Percentiles rank a stretch among this genome's conserved stretches.
Evolutionary conservation across 208 protist genomes (phyloP).

Genomic region (Crithidia sp.): DNA sequence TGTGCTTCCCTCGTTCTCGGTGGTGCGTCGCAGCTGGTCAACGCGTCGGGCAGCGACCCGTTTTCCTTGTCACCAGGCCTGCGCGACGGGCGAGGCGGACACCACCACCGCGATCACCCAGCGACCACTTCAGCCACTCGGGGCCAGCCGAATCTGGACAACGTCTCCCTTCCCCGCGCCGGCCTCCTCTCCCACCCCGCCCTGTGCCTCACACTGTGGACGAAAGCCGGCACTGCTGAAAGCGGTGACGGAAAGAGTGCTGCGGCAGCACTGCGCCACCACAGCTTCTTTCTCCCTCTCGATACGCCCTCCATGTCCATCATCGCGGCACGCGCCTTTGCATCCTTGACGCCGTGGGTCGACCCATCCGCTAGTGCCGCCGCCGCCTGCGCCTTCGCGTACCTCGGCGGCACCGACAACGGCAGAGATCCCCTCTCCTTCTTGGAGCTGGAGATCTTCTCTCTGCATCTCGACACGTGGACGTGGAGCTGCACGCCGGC

Average conservation of each 20-base stretch:
- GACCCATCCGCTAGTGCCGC: slow-evolving; percentile 11
- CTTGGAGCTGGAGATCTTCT: slow-evolving; percentile 54
- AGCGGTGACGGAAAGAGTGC: not conserved
- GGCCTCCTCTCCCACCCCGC: slow-evolving; percentile 32
- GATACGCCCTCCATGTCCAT: slow-evolving; percentile 32
- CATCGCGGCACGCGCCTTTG: slow-evolving; percentile 51
- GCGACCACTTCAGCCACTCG: too few relatives aligned
- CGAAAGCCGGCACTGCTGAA: not conserved
- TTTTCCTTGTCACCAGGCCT: not conserved
- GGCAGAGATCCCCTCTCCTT: slow-evolving; percentile 56
- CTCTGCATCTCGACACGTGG: slow-evolving; percentile 40
- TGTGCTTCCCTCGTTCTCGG: slow-evolving; percentile 33
- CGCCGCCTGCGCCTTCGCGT: slow-evolving; percentile 43
- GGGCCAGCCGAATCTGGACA: slow-evolving; percentile 13
- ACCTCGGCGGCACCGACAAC: slow-evolving; percentile 73
- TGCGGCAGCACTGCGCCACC: slow-evolving; percentile 17
- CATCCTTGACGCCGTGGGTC: slow-evolving; percentile 64
- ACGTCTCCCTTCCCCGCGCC: slow-evolving; percentile 2
- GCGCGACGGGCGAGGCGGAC: not conserved
- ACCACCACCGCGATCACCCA: too few relatives aligned
- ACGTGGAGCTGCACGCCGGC: slow-evolving; percentile 24
- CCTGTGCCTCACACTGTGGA: slow-evolving; percentile 32
- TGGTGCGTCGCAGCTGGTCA: slow-evolving; percentile 24
- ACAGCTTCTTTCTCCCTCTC: slow-evolving; percentile 52
- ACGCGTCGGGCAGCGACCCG: not conserved